These are phyloP conservation scores for Kwoniella pini DNA, from an alignment of 768 basidiomycete species.

Conservation along the genomic window DNA sequence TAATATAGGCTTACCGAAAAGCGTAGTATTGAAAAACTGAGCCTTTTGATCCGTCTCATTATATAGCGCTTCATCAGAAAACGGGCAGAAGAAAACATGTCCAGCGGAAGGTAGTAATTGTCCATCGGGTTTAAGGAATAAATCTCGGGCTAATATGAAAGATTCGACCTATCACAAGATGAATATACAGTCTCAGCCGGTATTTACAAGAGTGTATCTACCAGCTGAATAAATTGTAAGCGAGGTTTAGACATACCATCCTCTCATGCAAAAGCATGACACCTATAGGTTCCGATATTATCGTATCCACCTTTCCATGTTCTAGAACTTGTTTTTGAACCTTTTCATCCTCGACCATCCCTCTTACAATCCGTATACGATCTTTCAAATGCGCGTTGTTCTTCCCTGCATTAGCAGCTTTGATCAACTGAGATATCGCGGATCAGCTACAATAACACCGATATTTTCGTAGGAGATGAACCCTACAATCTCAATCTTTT, in stretches of 20 bases:
- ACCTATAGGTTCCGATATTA: conserved; percentile 53
- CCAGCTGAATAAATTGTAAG: neutral
- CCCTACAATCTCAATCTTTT: conserved; percentile 48
- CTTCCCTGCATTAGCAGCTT: conserved; percentile 37
- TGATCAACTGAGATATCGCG: conserved; percentile 30
- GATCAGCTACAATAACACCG: neutral
- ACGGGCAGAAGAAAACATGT: conserved; percentile 49
- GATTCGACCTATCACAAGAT: conserved; percentile 45
- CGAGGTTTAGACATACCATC: conserved; percentile 40
- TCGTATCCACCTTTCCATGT: conserved; percentile 51
- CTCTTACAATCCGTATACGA: conserved; percentile 44
- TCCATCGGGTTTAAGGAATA: conserved; percentile 51
- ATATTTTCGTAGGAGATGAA: neutral
- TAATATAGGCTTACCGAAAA: conserved; percentile 38
- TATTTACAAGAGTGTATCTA: too few relatives aligned
- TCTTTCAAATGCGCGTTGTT: conserved; percentile 46
- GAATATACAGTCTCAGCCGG: neutral
- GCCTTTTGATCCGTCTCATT: conserved; percentile 53
- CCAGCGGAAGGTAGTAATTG: conserved; percentile 48
- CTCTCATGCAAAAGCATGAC: conserved; percentile 54
- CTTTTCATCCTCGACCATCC: conserved; percentile 48
- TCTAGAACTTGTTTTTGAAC: conserved; percentile 40
- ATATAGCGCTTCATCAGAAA: conserved; percentile 48
- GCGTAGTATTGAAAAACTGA: conserved; percentile 51
- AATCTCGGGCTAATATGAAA: conserved; percentile 49